Percentiles rank a stretch among this genome's conserved stretches.
phyloP scores from a whole-genome alignment of 208 protist genomes.

The Porcisia hertigi region DNA sequence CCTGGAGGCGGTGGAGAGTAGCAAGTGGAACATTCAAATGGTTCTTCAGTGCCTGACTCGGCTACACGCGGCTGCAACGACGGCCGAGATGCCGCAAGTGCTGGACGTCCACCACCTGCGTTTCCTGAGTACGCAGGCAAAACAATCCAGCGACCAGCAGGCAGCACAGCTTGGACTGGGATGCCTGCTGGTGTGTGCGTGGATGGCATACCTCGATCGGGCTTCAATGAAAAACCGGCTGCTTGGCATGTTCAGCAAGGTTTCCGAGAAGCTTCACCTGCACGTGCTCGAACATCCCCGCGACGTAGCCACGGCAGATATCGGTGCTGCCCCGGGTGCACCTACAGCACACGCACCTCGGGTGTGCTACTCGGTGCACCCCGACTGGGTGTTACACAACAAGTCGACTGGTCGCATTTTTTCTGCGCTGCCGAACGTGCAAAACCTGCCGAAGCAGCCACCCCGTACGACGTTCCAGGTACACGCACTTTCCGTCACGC shows the following conservation, averaged over 20 bases:
- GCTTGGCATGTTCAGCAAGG: conserved; percentile 24
- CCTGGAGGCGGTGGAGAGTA: neutral
- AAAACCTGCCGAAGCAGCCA: conserved; percentile 58
- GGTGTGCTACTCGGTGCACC: conserved; percentile 72
- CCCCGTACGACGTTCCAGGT: conserved; percentile 25
- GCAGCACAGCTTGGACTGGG: conserved; percentile 14
- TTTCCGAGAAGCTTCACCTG: conserved; percentile 20
- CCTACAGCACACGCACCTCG: neutral
- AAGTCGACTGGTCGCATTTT: conserved; percentile 66
- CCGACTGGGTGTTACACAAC: conserved; percentile 64
- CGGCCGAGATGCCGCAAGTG: neutral
- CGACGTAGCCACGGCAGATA: neutral
- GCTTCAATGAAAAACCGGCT: conserved; percentile 30
- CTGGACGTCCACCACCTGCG: conserved; percentile 11
- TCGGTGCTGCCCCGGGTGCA: neutral
- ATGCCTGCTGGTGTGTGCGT: conserved; percentile 37
- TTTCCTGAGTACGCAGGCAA: neutral
- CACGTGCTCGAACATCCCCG: conserved; percentile 29
- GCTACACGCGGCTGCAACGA: neutral
- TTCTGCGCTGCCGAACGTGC: conserved; percentile 60
- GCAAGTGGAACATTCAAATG: neutral
- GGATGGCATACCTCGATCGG: conserved; percentile 53
- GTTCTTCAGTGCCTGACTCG: conserved; percentile 12
- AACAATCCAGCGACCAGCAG: neutral
- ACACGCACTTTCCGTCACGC: conserved; percentile 4